Percentiles rank a stretch among this genome's conserved stretches.
Evolutionary conservation across 2,329 filamentous ascomycete species (phyloP).

Genomic region (Elsinoe australis): DNA sequence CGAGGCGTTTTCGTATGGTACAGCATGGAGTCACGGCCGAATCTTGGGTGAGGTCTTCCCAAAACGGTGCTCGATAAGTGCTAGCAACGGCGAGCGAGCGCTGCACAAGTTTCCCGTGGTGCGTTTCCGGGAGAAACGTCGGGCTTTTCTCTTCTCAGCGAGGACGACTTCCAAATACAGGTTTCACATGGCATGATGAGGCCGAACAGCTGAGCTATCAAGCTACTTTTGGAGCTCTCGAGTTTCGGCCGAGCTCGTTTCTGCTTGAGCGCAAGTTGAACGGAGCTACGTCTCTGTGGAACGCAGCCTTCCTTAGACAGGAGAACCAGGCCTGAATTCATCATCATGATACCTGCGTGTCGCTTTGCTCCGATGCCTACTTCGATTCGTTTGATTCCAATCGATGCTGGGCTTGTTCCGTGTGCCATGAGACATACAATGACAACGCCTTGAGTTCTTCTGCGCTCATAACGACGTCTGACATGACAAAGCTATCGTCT

Average conservation of each 20-base stretch:
- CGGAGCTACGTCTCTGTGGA: no score
- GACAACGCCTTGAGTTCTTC: no score
- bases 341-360: no score
- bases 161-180: conserved; percentile 3
- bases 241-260: conserved; percentile 12
- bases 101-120: no score
- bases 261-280: not conserved
- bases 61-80: conserved; percentile 1
- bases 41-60: not conserved
- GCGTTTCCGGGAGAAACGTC: conserved; percentile 13
- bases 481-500: no score
- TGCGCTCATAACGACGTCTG: no score
- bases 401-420: no score
- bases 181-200: not conserved
- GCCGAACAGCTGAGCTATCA: not conserved
- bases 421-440: no score
- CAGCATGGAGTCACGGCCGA: conserved; percentile 2
- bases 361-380: no score
- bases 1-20: conserved; percentile 13
- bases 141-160: conserved; percentile 10
- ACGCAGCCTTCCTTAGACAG: no score
- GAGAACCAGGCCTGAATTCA: no score
- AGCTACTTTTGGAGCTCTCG: not conserved
- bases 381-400: no score
- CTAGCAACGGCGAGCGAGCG: not conserved